Conservation (phyloP, 2,329 filamentous ascomycete species). For the Thielaviopsis populi region DNA sequence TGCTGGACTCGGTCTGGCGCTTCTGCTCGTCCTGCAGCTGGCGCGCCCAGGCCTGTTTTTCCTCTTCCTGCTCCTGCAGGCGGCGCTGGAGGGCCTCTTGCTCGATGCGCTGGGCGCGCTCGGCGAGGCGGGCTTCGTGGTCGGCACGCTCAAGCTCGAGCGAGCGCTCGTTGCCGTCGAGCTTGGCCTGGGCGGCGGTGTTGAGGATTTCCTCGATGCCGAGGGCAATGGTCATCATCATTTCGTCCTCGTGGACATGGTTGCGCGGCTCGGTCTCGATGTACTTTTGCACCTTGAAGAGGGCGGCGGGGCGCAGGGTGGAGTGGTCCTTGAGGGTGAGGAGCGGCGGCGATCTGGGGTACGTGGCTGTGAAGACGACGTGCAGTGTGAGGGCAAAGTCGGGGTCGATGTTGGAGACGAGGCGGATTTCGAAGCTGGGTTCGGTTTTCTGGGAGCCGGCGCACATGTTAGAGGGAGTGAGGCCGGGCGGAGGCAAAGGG, state of each 20-base stretch:
- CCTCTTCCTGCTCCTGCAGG: slow-evolving; percentile 45
- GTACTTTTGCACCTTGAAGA: slow-evolving; percentile 52
- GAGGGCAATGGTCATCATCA: slow-evolving; percentile 51
- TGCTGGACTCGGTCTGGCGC: slow-evolving; percentile 48
- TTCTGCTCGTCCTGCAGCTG: slow-evolving; percentile 60
- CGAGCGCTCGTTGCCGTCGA: slow-evolving; percentile 61
- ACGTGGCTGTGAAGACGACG: slow-evolving; percentile 75
- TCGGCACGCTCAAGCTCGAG: slow-evolving; percentile 77
- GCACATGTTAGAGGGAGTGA: too few relatives aligned
- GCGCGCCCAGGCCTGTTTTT: slow-evolving; percentile 53
- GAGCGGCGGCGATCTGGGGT: slow-evolving; percentile 69
- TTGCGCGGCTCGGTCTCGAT: slow-evolving; percentile 43
- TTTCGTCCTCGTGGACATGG: slow-evolving; percentile 39
- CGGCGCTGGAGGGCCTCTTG: slow-evolving; percentile 38
- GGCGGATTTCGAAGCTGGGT: slow-evolving; percentile 63
- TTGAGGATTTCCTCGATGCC: slow-evolving; percentile 64
- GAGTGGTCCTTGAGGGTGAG: slow-evolving; percentile 51
- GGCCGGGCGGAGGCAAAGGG: too few relatives aligned
- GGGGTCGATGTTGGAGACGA: slow-evolving; percentile 59
- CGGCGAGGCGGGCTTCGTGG: slow-evolving; percentile 58
- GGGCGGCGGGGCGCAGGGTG: slow-evolving; percentile 53
- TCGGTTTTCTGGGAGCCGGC: slow-evolving; percentile 59
- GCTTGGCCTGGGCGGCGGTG: slow-evolving; percentile 66
- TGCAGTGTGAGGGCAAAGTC: slow-evolving; percentile 57
- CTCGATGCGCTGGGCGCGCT: slow-evolving; percentile 41